phyloP scores from a whole-genome alignment of 257 asterid species.

The Nicotiana knightiana region DNA sequence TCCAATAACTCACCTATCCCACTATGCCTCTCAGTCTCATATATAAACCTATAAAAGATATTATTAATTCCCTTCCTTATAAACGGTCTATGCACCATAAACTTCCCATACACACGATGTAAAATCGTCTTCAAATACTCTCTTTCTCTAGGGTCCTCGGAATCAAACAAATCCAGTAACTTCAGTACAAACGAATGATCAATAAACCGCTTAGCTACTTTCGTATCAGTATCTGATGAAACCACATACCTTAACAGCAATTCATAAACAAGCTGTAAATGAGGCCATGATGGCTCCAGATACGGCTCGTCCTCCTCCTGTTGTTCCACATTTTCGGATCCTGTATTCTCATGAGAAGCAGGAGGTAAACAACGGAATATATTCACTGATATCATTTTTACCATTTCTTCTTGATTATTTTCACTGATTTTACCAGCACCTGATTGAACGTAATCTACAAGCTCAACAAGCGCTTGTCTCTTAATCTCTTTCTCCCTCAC shows the following conservation, averaged over 20 bases:
- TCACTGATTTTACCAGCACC: conserved; percentile 18
- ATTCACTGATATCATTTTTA: conserved; percentile 17
- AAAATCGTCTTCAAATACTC: conserved; percentile 25
- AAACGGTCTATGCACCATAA: conserved; percentile 31
- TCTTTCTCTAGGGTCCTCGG: conserved; percentile 25
- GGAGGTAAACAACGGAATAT: conserved; percentile 25
- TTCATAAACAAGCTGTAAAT: conserved; percentile 29
- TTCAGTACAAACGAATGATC: conserved; percentile 27
- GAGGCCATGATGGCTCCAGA: conserved; percentile 27
- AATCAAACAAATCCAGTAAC: conserved; percentile 27
- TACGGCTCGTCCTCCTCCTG: conserved; percentile 26
- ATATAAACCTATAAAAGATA: conserved; percentile 23
- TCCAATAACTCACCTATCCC: conserved; percentile 27
- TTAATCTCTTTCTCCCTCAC: conserved; percentile 24
- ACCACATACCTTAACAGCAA: conserved; percentile 23
- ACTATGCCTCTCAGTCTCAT: conserved; percentile 28
- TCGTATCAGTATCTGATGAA: conserved; percentile 24
- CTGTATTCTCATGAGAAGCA: conserved; percentile 22
- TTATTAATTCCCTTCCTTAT: conserved; percentile 23
- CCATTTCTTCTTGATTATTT: conserved; percentile 20
- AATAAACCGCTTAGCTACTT: conserved; percentile 24
- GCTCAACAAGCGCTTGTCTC: conserved; percentile 23
- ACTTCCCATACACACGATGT: conserved; percentile 29
- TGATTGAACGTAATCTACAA: conserved; percentile 21
- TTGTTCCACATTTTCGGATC: conserved; percentile 20